Conservation (phyloP, 2,329 filamentous ascomycete genomes). For the Diaporthe sp. region DNA sequence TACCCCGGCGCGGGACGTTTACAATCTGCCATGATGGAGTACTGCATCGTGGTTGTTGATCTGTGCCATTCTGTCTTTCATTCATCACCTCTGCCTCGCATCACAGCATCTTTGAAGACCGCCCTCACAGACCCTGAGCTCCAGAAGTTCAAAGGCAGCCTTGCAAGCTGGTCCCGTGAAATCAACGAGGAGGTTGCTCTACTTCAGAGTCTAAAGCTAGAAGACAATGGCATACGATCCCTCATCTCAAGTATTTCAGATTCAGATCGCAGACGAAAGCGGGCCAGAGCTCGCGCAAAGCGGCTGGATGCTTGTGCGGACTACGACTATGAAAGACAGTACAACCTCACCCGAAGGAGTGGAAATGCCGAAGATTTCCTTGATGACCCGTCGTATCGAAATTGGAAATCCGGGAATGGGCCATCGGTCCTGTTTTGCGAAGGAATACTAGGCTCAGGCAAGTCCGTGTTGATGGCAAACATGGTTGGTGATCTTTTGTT, state of each 20-base stretch:
- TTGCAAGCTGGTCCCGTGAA: background rate
- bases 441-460: conserved; percentile 2
- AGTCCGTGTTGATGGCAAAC: conserved; percentile 22
- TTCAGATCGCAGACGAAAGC: background rate
- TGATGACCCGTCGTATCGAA: background rate
- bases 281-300: background rate
- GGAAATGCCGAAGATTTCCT: background rate
- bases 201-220: background rate
- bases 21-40: conserved; percentile 12
- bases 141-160: background rate
- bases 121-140: background rate
- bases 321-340: background rate
- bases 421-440: background rate
- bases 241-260: background rate
- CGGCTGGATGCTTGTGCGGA: background rate
- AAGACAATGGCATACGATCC: background rate
- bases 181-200: background rate
- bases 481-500: background rate
- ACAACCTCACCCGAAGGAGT: background rate
- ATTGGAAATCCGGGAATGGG: background rate
- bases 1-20: background rate
- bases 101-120: background rate
- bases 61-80: background rate
- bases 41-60: conserved; percentile 1
- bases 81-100: background rate